Evolutionary conservation across 2,329 filamentous ascomycete species (phyloP), one percentile per base, ranked within the genome.

Genomic region (Arthrobotrys sphaeroides): DNA sequence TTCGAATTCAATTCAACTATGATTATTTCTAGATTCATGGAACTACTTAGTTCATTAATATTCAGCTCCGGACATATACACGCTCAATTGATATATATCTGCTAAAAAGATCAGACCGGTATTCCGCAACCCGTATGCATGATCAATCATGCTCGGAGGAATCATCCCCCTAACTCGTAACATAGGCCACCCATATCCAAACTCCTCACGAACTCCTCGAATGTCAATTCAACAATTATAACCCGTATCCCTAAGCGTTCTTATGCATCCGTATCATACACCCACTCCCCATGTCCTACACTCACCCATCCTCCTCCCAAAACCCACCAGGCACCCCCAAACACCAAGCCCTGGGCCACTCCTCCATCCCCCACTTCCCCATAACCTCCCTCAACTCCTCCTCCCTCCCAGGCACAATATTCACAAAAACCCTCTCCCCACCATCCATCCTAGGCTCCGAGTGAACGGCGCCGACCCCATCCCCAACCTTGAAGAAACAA

Each of bases 401-500:
- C 47, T 80, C 77, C 12, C 67, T 81, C 0, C 82, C 83, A 0
- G 83, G 83, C 1, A 84, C 82, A 5, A 84, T 80, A 53, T 84
- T 84, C 0, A 84, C 77, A 61, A 84, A 84, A 0, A 84, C 78
- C 1, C 83, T 79, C 5, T 80, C 77, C 0, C 78, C 77, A 0
- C 73, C 43, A 24, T 80, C 80, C 81, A 83, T 83, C n/a, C 77
- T 68, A 0, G 83, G 83, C 67, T 84, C 83, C 7, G 83, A 84
- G 66, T 85, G 84, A 5, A 85, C 80, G 0, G 84, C 84, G 1
- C 85, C 85, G 1, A 78, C 68, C 0, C 82, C 80, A 9, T 80
- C 80, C 0, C 85, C 85, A 18, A 85, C 82, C 10, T 81, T 80
- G 40, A 86, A 85, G 26, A 85, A 81, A 0, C 81, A 81, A 65